A percentile compares a stretch with the other conserved stretches of the same genome.
Evolutionary conservation across 192 early-diverging fungal species (phyloP).

Genomic region (Piromyces finnis): DNA sequence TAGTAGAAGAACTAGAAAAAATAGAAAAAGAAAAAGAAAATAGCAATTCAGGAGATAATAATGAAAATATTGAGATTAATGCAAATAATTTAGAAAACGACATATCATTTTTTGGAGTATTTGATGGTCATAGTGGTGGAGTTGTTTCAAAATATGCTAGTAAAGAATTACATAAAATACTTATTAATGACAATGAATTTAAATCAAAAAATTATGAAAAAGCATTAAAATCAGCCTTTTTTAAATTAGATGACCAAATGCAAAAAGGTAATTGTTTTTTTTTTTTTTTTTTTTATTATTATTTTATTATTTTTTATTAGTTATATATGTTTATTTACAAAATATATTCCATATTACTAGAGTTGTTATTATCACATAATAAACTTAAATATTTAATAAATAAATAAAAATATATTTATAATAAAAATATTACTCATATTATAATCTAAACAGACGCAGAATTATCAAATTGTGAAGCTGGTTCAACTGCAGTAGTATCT

Average conservation of each 20-base stretch:
- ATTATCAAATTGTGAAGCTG: slow-evolving; percentile 66
- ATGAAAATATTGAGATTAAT: background rate
- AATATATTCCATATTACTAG: too few relatives aligned
- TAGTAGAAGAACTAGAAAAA: background rate
- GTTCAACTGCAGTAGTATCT: slow-evolving; percentile 84
- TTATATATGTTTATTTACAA: too few relatives aligned
- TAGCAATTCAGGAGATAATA: background rate
- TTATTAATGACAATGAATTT: slow-evolving; percentile 45
- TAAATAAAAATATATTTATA: too few relatives aligned
- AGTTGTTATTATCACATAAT: too few relatives aligned
- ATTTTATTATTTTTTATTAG: too few relatives aligned
- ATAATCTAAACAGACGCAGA: slow-evolving; percentile 49
- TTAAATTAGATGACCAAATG: slow-evolving; percentile 61
- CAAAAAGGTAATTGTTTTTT: slow-evolving; percentile 27
- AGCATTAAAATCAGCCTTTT: slow-evolving; percentile 72
- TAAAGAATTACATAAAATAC: slow-evolving; percentile 49
- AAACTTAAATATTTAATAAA: too few relatives aligned
- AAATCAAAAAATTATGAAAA: slow-evolving; percentile 39
- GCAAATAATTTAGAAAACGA: background rate
- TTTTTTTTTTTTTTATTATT: too few relatives aligned
- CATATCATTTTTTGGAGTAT: background rate
- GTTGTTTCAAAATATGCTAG: slow-evolving; percentile 70
- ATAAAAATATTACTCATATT: too few relatives aligned
- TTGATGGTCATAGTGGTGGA: background rate
- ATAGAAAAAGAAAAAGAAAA: background rate